A percentile compares a stretch with the other conserved stretches of the same genome.
phyloP scores from a whole-genome alignment of 2,329 filamentous ascomycete genomes.

The Diaporthe ampelina region DNA sequence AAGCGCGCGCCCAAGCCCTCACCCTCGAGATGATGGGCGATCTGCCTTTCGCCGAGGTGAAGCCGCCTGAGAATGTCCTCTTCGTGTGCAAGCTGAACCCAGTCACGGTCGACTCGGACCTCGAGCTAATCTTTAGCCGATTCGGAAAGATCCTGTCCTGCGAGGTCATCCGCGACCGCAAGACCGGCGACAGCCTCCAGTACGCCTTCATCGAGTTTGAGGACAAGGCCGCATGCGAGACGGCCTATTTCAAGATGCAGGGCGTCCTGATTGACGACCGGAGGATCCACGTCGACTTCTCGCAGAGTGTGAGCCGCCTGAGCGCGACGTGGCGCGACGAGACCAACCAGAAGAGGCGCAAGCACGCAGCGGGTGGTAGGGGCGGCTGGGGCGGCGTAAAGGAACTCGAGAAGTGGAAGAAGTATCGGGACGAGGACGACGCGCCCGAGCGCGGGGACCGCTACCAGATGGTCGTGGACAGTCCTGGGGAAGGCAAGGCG shows the following conservation, averaged over 20 bases:
- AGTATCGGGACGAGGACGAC: conserved; percentile 79
- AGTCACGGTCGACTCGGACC: conserved; percentile 92
- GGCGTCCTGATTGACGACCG: conserved; percentile 96
- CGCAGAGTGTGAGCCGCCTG: conserved; percentile 90
- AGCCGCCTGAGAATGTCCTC: conserved; percentile 95
- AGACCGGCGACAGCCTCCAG: conserved; percentile 94
- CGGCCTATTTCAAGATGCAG: conserved; percentile 99
- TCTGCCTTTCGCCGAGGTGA: conserved; percentile 96
- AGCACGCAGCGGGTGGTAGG: conserved; percentile 61
- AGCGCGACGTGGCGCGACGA: conserved; percentile 90
- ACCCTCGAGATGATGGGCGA: conserved; percentile 99
- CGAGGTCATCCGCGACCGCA: conserved; percentile 94
- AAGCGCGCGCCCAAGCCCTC: conserved; percentile 92
- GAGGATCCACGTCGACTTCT: conserved; percentile 98
- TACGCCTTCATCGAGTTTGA: conserved; percentile 99
- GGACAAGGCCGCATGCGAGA: conserved; percentile 91
- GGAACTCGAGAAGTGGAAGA: conserved; percentile 88
- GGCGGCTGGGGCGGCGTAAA: conserved; percentile 94
- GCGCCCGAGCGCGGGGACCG: conserved; percentile 56
- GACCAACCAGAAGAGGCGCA: conserved; percentile 82
- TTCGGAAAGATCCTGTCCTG: conserved; percentile 96
- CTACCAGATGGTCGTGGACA: conserved; percentile 84
- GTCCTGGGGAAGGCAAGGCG: conserved; percentile 76
- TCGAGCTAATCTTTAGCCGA: conserved; percentile 95
- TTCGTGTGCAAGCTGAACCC: conserved; percentile 99